phyloP scores from a whole-genome alignment of 2,329 filamentous ascomycete species.

The Plectosphaerella sp. region DNA sequence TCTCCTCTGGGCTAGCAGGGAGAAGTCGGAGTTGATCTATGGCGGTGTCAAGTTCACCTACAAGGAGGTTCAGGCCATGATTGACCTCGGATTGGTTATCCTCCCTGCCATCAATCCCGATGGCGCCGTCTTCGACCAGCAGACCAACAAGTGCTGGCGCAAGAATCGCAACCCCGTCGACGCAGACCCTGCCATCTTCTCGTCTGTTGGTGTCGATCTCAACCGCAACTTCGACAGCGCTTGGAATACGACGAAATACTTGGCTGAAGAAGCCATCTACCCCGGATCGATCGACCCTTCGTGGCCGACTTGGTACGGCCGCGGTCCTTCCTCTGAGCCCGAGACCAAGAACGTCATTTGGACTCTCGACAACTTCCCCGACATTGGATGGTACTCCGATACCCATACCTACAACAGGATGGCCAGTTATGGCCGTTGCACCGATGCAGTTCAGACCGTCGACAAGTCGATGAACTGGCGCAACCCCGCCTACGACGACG shows the following conservation, averaged over 20 bases:
- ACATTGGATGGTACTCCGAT: constrained; percentile 46
- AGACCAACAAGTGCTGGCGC: constrained; percentile 45
- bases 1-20: constrained; percentile 47
- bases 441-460: constrained; percentile 38
- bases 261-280: constrained; percentile 30
- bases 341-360: constrained; percentile 45
- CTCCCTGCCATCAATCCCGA: constrained; percentile 51
- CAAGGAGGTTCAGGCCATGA: constrained; percentile 44
- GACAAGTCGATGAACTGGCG: constrained; percentile 37
- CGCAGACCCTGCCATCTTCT: constrained; percentile 7
- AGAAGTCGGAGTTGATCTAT: constrained; percentile 44
- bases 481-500: constrained; percentile 39
- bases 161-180: constrained; percentile 46
- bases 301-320: constrained; percentile 37
- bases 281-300: constrained; percentile 21
- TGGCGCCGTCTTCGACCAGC: constrained; percentile 47
- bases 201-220: constrained; percentile 42
- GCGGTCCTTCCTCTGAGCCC: constrained; percentile 40
- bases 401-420: constrained; percentile 43
- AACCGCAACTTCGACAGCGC: constrained; percentile 56
- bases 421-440: constrained; percentile 45
- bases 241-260: constrained; percentile 46
- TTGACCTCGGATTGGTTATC: constrained; percentile 49
- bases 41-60: constrained; percentile 47
- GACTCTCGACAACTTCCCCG: constrained; percentile 39